Evolutionary conservation across 2,329 filamentous ascomycete genomes (phyloP), one percentile per base, ranked within the genome.

Genomic region (Colletotrichum melonis): DNA sequence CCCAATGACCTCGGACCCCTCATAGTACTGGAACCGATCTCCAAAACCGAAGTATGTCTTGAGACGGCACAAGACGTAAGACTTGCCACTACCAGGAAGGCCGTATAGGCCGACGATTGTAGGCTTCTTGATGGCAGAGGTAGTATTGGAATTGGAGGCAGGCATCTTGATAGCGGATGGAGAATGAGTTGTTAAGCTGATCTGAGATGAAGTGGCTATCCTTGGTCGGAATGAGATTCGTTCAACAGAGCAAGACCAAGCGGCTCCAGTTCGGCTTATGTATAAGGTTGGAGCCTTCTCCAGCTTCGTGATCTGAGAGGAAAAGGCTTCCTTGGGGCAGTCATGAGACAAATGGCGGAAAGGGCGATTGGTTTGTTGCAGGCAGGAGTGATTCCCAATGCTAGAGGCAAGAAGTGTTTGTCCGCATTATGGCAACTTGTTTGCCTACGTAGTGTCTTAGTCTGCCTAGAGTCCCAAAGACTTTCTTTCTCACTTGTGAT

Each of bases 21-120:
- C 89, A 59, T 84, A 87, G 75, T 89, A 89, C 0, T 52, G 30
- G 75, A 88, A 89, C 0, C 78, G 6, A 2, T 79, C 11, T 22
- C 19, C 67, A 14, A 80, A 19, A 2, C 74, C 78, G 1, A 88
- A 78, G 2, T 80, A 22, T 1, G 78, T 5, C 58, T 82, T 80
- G 6, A 91, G 76, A 9, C 84, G 59, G 0, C 81, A 76, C 16
- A 90, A 71, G 7, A 88, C 70, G 52, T 78, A 82, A 0, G 86
- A 84, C 77, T 91, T 91, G 5, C 89, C 89, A n/a, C 78, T 86
- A 1, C 88, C 88, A 1, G 88, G 80, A 49, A 91, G 24, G 6
- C 89, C 89, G 72, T 91, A 91, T 1, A 91, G 64, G 3, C 88
- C 88, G 35, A 91, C 78, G 22, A 91, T 78, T 2, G 76, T 76